These are phyloP conservation scores for Tephrocybe sp. DNA, from an alignment of 768 basidiomycete species.

Conservation along the genomic window DNA sequence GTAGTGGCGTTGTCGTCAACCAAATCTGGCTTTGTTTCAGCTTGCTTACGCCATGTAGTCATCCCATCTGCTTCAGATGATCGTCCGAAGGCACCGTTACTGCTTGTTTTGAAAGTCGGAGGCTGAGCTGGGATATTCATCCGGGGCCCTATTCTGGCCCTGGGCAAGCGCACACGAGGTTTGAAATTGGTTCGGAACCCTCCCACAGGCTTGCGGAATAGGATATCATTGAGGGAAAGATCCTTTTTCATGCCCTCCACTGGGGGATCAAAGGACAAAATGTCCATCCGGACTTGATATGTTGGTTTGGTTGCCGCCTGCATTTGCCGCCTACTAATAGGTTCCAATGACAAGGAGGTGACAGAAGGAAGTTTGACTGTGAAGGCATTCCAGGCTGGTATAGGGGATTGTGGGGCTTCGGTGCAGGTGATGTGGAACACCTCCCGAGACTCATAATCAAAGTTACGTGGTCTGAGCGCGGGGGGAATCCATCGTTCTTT, in stretches of 20 bases:
- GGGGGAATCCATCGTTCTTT: conserved; percentile 62
- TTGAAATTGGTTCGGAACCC: conserved; percentile 38
- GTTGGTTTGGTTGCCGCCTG: conserved; percentile 38
- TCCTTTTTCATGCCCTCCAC: conserved; percentile 65
- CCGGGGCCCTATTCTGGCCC: conserved; percentile 28
- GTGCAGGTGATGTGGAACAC: conserved; percentile 44
- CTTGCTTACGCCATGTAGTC: conserved; percentile 45
- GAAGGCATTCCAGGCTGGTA: conserved; percentile 35
- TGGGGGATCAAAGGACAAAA: conserved; percentile 72
- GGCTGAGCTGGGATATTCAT: conserved; percentile 27
- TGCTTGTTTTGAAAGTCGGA: conserved; percentile 22
- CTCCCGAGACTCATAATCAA: conserved; percentile 41
- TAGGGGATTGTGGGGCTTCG: conserved; percentile 51
- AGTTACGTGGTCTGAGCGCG: conserved; percentile 40
- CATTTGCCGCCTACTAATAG: conserved; percentile 49
- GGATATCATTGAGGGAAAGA: conserved; percentile 61
- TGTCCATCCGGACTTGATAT: conserved; percentile 54
- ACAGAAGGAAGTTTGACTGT: conserved; percentile 49
- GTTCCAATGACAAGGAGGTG: conserved; percentile 37
- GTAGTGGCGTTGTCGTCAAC: conserved; percentile 17
- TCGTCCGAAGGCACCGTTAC: conserved; percentile 41
- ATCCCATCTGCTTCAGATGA: conserved; percentile 39
- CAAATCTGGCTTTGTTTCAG: conserved; percentile 17
- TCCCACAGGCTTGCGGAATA: conserved; percentile 50
- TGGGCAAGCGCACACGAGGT: conserved; percentile 44